Evolutionary conservation across 768 basidiomycete genomes (phyloP), one percentile per base, ranked within the genome.

Genomic region (Mycena floridula): DNA sequence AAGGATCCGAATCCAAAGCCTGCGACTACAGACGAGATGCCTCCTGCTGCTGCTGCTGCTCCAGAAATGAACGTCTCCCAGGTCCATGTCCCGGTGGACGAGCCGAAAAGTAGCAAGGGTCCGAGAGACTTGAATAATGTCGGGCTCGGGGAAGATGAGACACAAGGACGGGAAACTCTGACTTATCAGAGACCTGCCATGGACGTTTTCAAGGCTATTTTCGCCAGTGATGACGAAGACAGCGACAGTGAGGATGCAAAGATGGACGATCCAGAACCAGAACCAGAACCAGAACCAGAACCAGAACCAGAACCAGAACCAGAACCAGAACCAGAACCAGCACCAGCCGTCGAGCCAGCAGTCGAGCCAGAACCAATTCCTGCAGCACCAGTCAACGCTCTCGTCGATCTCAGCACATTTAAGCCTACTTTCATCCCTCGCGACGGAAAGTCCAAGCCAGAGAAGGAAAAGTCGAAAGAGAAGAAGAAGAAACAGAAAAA

Each of bases 181-280:
- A 93, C 88, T 0, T 94, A 97, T 60, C 72, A 88, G 54, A 76
- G 87, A 28, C 95, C 96, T 2, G 69, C 82, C 5, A 89, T 92
- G 76, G 87, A 92, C 56, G 81, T 98, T 36, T 99, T 98, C 73
- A 96, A 95, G 60, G 93, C 95, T 3, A 97, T 99, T 48, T 99
- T 99, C 59, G 94, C 92, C 9, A 92, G 89, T 63, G 90, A 91
- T 48, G 89, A 91, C 37, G 92, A 95, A 55, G 88, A 89, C 26
- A 83, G 81, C 15, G 87, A 82, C 7, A 82, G 82, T 2, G 89
- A 91, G 3, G 74, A 70, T 1, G 54, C 53, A 22, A 37, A 46
- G 32, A 46, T 49, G 39, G 35, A 24, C 15, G 45, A 41, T 9
- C 11, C 18, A 40, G 32, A 9, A 20, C 18, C 24, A 35, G 15